Conservation (phyloP, 2,329 filamentous ascomycete genomes). For the Colletotrichum phormii region DNA sequence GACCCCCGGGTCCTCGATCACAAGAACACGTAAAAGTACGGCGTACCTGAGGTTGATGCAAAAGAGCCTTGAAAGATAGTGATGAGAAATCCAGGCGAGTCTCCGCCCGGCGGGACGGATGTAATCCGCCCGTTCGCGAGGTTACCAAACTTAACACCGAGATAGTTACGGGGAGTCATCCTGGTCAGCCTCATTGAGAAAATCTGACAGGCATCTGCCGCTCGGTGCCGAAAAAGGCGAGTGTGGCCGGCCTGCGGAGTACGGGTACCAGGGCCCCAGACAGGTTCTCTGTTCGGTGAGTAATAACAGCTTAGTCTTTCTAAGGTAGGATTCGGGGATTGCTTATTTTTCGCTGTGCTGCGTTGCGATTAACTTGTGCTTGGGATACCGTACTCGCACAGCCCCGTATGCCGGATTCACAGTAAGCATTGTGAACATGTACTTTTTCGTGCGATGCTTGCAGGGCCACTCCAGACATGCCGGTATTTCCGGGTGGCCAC, state of each 20-base stretch:
- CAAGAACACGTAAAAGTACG: too few species aligned
- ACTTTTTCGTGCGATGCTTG: background rate
- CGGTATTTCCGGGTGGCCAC: background rate
- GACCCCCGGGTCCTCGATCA: too few species aligned
- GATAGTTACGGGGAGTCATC: background rate
- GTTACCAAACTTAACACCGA: background rate
- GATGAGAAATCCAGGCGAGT: background rate
- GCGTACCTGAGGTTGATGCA: background rate
- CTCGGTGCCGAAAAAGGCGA: constrained; percentile 12
- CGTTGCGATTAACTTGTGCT: background rate
- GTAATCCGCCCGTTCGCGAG: background rate
- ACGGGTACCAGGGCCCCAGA: background rate
- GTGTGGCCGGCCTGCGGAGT: background rate
- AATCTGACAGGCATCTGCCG: background rate
- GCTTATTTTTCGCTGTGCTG: background rate
- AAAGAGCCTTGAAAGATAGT: background rate
- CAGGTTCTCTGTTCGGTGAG: constrained; percentile 18
- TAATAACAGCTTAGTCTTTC: constrained; percentile 20
- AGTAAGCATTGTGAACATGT: background rate
- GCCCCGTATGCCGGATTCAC: background rate
- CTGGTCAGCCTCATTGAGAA: background rate
- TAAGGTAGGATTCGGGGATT: background rate
- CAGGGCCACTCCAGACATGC: background rate
- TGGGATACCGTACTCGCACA: background rate
- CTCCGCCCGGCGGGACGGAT: background rate